These are phyloP conservation scores for Knoxdaviesia capensis DNA, from an alignment of 2,329 filamentous ascomycete species.

Conservation along the genomic window DNA sequence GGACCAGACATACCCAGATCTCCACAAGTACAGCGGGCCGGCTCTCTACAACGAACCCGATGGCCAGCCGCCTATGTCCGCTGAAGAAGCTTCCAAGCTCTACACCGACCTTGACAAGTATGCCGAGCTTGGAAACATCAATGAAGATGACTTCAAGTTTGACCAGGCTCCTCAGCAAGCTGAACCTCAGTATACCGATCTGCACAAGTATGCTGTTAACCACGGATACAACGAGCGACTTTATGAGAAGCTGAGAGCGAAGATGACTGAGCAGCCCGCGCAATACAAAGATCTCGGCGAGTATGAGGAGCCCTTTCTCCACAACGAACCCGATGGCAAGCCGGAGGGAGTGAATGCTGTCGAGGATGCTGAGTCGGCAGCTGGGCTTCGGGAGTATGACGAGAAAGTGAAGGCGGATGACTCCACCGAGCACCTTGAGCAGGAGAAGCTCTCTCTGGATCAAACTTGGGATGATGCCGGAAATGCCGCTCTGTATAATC, in stretches of 20 bases:
- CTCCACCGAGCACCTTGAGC: background rate
- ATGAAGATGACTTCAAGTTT: conserved; percentile 8
- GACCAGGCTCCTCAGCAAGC: conserved; percentile 12
- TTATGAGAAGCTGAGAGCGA: conserved; percentile 6
- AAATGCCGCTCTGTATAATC: background rate
- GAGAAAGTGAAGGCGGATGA: conserved; percentile 7
- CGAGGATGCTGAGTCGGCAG: conserved; percentile 9
- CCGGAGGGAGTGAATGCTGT: conserved; percentile 6
- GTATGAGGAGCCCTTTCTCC: conserved; percentile 11
- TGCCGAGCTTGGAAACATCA: conserved; percentile 7
- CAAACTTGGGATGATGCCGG: background rate
- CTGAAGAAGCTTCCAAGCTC: conserved; percentile 15
- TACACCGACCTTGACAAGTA: conserved; percentile 22
- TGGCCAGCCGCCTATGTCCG: conserved; percentile 10
- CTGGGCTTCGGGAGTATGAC: background rate
- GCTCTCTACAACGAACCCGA: conserved; percentile 15
- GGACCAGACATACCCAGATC: conserved; percentile 2
- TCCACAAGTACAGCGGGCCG: conserved; percentile 11
- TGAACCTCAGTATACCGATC: conserved; percentile 16
- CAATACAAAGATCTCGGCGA: conserved; percentile 14
- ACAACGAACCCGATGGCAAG: conserved; percentile 9
- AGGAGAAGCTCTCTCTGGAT: background rate
- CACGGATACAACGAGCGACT: conserved; percentile 10
- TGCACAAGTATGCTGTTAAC: conserved; percentile 13
- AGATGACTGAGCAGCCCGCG: conserved; percentile 12